Evolutionary conservation across 352 stramenopile species (phyloP).

Genomic region (Pythium volutum): DNA sequence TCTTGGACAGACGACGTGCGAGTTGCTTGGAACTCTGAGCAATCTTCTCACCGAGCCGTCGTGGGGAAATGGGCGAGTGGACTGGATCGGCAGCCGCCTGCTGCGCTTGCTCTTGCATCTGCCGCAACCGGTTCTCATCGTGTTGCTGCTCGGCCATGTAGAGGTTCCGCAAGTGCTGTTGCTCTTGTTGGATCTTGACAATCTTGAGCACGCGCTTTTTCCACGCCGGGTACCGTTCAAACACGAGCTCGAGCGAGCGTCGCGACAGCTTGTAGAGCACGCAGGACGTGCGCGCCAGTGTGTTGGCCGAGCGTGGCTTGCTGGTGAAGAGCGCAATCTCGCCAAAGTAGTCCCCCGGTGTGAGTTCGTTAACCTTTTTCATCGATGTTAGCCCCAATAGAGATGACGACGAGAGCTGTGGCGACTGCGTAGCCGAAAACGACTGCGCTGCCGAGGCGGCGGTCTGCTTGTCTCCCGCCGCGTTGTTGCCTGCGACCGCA

Average conservation of each 20-base stretch:
- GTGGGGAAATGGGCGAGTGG: slow-evolving; percentile 1
- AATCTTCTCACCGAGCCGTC: slow-evolving; percentile 7
- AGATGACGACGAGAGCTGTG: slow-evolving; percentile 8
- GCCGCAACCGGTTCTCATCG: slow-evolving; percentile 17
- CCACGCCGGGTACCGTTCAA: slow-evolving; percentile 42
- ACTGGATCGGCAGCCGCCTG: not conserved
- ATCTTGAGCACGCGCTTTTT: slow-evolving; percentile 43
- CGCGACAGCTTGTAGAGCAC: slow-evolving; percentile 45
- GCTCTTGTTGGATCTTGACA: slow-evolving; percentile 43
- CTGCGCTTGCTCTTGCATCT: slow-evolving; percentile 6
- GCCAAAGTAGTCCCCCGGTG: slow-evolving; percentile 38
- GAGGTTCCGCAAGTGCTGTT: slow-evolving; percentile 52
- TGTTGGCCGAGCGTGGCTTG: slow-evolving; percentile 32
- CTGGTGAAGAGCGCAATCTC: slow-evolving; percentile 43
- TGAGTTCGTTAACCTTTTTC: slow-evolving; percentile 42
- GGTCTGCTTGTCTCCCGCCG: slow-evolving; percentile 39
- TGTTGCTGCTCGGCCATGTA: slow-evolving; percentile 57
- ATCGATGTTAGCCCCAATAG: slow-evolving; percentile 3
- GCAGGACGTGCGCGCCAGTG: slow-evolving; percentile 41
- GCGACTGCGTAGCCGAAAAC: not conserved
- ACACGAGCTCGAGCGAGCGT: slow-evolving; percentile 43
- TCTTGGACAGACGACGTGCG: slow-evolving; percentile 1
- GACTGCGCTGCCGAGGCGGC: slow-evolving; percentile 34
- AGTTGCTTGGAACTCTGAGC: slow-evolving; percentile 10
- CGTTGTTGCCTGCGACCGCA: not conserved